A percentile compares a stretch with the other conserved stretches of the same genome.
phyloP scores from a whole-genome alignment of 306 rosid species.

The Rubus parviflorus region DNA sequence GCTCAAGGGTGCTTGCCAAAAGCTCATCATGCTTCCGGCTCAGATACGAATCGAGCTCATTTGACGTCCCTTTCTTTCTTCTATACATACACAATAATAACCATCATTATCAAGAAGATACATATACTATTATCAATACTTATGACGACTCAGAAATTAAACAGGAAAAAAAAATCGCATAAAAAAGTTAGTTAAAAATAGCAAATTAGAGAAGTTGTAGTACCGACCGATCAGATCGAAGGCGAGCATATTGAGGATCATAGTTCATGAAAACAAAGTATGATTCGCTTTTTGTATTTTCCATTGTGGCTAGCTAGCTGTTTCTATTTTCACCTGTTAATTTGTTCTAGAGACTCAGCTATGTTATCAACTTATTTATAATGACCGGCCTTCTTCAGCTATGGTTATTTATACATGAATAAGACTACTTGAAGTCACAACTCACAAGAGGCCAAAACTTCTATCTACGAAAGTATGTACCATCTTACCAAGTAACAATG shows the following conservation, averaged over 20 bases:
- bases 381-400: neutral
- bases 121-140: neutral
- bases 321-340: neutral
- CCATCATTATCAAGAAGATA: neutral
- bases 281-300: conserved; percentile 45
- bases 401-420: neutral
- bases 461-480: neutral
- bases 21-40: conserved; percentile 80
- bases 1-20: conserved; percentile 53
- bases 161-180: neutral
- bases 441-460: neutral
- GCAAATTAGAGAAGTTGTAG: neutral
- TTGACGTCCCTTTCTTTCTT: conserved; percentile 42
- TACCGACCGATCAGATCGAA: conserved; percentile 59
- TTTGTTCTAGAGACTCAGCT: neutral
- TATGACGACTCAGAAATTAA: neutral
- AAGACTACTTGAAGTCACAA: neutral
- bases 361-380: neutral
- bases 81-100: conserved; percentile 7
- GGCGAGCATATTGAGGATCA: conserved; percentile 80
- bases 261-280: conserved; percentile 87
- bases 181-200: neutral
- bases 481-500: no score
- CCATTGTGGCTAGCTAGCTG: conserved; percentile 32
- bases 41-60: conserved; percentile 70